Conservation (phyloP, 176 grass and related monocot species). For the Juncus inflexus region DNA sequence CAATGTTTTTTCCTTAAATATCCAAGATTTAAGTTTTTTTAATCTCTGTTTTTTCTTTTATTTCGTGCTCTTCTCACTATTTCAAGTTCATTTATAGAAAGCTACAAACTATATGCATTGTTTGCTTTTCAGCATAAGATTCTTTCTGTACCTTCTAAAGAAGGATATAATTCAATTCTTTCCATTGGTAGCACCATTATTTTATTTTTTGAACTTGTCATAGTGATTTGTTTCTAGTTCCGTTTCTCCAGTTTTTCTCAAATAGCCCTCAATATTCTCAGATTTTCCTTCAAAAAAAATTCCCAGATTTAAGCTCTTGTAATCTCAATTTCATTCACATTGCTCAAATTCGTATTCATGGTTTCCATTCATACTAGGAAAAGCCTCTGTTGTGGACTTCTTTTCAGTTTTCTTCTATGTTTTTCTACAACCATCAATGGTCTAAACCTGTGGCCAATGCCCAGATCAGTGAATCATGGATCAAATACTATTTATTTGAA, state of each 20-base stretch:
- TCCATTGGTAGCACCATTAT: neutral
- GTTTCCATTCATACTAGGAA: neutral
- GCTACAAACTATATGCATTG: neutral
- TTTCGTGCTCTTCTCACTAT: no score
- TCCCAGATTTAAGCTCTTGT: conserved; percentile 7
- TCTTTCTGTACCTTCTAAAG: neutral
- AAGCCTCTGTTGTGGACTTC: conserved; percentile 34
- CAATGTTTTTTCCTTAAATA: no score
- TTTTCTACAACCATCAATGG: conserved; percentile 34
- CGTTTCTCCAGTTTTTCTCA: conserved; percentile 7
- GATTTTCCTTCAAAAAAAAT: no score
- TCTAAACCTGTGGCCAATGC: conserved; percentile 87
- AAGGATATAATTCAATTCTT: neutral
- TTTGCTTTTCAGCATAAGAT: neutral
- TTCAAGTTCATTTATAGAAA: no score
- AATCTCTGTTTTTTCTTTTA: no score
- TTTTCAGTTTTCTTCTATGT: conserved; percentile 37
- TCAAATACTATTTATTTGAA: conserved; percentile 55
- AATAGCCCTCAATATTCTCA: neutral
- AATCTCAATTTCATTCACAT: conserved; percentile 17
- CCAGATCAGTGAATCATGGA: conserved; percentile 46
- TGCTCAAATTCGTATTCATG: conserved; percentile 4
- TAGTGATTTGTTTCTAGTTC: neutral
- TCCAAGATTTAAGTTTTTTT: no score
- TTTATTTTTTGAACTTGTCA: conserved; percentile 1